These are phyloP conservation scores for Aphanoascus verrucosus DNA, from an alignment of 2,329 filamentous ascomycete genomes.

Conservation along the genomic window DNA sequence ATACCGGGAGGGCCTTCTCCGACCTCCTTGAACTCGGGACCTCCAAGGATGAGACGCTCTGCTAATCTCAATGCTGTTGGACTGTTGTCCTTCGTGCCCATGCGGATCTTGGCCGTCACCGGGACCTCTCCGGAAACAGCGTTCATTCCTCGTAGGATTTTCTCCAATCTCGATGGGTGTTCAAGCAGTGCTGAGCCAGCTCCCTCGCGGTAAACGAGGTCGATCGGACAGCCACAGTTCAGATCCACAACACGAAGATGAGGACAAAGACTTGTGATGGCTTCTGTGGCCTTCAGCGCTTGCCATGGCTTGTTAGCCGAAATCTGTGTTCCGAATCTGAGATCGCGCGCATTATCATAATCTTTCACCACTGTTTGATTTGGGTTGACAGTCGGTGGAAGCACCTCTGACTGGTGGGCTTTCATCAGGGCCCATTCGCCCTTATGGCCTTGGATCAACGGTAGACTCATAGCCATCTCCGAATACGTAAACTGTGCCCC, in stretches of 20 bases:
- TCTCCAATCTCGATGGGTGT: constrained; percentile 73
- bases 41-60: constrained; percentile 71
- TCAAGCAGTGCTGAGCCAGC: constrained; percentile 91
- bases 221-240: constrained; percentile 95
- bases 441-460: constrained; percentile 79
- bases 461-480: constrained; percentile 92
- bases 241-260: constrained; percentile 83
- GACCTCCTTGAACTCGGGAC: constrained; percentile 55
- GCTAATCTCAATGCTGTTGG: constrained; percentile 73
- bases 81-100: constrained; percentile 68
- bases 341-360: constrained; percentile 72
- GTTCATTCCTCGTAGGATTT: constrained; percentile 94
- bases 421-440: constrained; percentile 92
- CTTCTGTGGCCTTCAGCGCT: constrained; percentile 77
- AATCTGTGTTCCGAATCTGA: constrained; percentile 87
- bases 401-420: constrained; percentile 72
- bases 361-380: constrained; percentile 51
- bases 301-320: constrained; percentile 86
- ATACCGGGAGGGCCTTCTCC: constrained; percentile 68
- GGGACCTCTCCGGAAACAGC: constrained; percentile 80
- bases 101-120: constrained; percentile 89
- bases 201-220: constrained; percentile 78
- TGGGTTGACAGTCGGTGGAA: constrained; percentile 55
- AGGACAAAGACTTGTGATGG: constrained; percentile 64
- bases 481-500: constrained; percentile 93